Base-by-base conservation (phyloP, 768 basidiomycete genomes). In the Kwoniella heveanensis region DNA sequence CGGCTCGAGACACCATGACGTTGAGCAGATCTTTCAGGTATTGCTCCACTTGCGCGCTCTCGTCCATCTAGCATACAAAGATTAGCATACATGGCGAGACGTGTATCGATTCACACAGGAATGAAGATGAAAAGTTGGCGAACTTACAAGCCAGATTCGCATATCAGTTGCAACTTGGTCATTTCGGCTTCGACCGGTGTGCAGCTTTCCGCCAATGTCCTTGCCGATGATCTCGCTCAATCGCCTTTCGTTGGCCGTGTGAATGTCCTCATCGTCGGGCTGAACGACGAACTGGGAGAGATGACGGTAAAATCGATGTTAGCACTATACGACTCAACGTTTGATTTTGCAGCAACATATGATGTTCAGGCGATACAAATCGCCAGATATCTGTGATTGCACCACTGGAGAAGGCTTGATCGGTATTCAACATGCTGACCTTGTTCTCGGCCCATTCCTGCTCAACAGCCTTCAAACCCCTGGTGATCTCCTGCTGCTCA, bases 131-230 rank as follows among this genome's bases (percentile, higher is more conserved):
- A 10, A 5, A 30, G 52, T 58, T 22, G 1, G 19, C n/a, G 17
- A 30, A 25, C 27, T 74, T 47, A 80, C 83, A 21, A 99, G 85
- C 96, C 96, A 99, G 13, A 99, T 81, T 29, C 96, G 88, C 90
- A 98, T 90, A 77, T 99, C 96, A 1, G 96, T 99, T 2, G 95
- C 93, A 65, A 97, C 95, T 79, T 99, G 96, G 78, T 99, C 96
- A 80, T 99, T 99, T 57, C 96, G 86, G 54, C 92, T 95, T 64
- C 96, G 87, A 27, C 96, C 96, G 0, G 96, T 99, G 77, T 99
- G 96, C 47, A 99, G 84, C 80, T 98, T 99, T 2, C 96, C 96
- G 5, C 91, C 93, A 17, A 92, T 82, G 27, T 80, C 85, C 15
- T 90, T 83, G 0, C 96, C 96, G 57, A 98, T 91, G 57, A 99